Evolutionary conservation across 768 basidiomycete species (phyloP), one percentile per base, ranked within the genome.

Genomic region (Calvatia gigantea): DNA sequence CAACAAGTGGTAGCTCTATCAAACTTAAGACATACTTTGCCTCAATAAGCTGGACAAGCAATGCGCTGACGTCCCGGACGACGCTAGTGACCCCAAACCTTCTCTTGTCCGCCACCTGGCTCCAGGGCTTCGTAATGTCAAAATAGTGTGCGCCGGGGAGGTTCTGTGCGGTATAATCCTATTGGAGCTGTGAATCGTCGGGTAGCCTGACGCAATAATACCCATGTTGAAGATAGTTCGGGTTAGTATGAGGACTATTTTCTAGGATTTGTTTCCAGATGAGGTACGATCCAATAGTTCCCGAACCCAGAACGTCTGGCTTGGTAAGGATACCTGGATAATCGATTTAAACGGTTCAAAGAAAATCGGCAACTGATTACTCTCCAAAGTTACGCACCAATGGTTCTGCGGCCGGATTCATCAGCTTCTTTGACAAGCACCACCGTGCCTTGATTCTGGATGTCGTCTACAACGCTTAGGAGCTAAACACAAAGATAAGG

Each of bases 201-300:
- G 84, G 83, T 5, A 86, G 80, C 41, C 83, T 83, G 21, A 86
- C 83, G 17, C 83, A 85, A 51, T 82, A 87, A 56, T 87, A 88
- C 6, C 87, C 80, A 51, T 82, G 82, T 35, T 62, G 73, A 55
- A 87, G 68, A 12, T 15, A 49, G 60, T 87, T 43, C 66, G 44
- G 39, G 29, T 33, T 54, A 39, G 27, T 6, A n/a, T 23, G 33
- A 8, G 2, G 5, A 19, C 42, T 41, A 28, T 80, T 82, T 56
- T 81, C 73, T 4, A 88, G 66, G 2, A 83, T 70, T 0, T 75
- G 70, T 19, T 72, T 68, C 84, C 86, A 88, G 28, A 32, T 41
- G 31, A 70, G 44, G 14, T 69, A 76, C 42, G 72, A 42, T 38
- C 75, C 70, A 4, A 64, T 74, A 3, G 76, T 70, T 11, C 83